Evolutionary conservation across 2,329 filamentous ascomycete species (phyloP), one percentile per base, ranked within the genome.

Genomic region (Aspergillus quadricinctus): DNA sequence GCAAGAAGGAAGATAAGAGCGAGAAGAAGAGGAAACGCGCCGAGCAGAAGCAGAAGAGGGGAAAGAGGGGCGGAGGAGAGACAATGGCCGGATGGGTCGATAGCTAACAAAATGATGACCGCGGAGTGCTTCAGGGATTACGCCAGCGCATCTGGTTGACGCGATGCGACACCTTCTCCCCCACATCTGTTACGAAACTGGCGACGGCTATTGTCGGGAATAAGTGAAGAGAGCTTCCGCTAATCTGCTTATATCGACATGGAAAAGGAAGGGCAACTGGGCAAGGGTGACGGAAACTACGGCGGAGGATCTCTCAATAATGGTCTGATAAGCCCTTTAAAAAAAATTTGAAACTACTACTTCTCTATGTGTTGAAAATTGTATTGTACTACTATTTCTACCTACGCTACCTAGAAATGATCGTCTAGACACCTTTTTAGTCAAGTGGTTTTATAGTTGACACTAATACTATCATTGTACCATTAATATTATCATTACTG

Each of bases 131-230:
- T 62, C 60, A 63, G 61, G 50, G 56, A 57, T 65, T 54, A 69
- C 63, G 53, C 66, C 64, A 64, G 62, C 63, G 57, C 63, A 58
- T 61, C 60, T 69, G 57, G 62, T 59, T 57, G 66, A 65, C 61
- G 61, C 60, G 62, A 70, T 64, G 43, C 21, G 25, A 61, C 65
- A 69, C 54, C 66, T 65, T 68, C 66, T 72, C 61, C 70, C 66
- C 72, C 72, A 72, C 72, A 73, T 74, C 54, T 58, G 50, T 49
- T 56, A 53, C 50, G 35, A 53, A 50, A 35, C 41, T 55, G 28
- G 35, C 55, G 48, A 58, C 67, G 65, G 64, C 57, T 68, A 68
- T 54, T 56, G 51, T 61, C 63, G 62, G 64, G 46, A 27, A 51
- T 46, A 21, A 11, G 49, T 46, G 10, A 56, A 31, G 52, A 40